Evolutionary conservation across 768 basidiomycete species (phyloP).

Genomic region (Russula abietina): DNA sequence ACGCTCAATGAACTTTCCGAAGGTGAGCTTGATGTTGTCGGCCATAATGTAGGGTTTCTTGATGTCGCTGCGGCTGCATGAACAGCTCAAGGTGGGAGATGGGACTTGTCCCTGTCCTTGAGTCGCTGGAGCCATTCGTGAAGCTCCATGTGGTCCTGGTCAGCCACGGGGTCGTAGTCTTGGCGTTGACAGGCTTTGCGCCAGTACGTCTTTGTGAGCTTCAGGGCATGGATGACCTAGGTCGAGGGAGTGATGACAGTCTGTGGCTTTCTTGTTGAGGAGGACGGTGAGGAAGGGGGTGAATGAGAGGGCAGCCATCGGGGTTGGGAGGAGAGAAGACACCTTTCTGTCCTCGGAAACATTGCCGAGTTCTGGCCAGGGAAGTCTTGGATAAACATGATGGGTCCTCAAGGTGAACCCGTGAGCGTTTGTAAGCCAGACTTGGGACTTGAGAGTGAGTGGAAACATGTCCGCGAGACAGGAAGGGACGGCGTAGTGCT

Average conservation of each 20-base stretch:
- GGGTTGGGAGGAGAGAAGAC: slow-evolving; percentile 63
- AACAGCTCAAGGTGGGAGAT: slow-evolving; percentile 83
- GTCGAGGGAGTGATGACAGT: slow-evolving; percentile 78
- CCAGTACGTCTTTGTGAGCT: slow-evolving; percentile 84
- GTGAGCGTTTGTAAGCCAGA: background rate
- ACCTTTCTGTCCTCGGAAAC: slow-evolving; percentile 82
- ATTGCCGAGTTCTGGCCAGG: slow-evolving; percentile 82
- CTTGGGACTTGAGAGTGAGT: too few relatives aligned
- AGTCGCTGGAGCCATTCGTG: slow-evolving; percentile 85
- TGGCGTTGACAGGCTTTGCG: slow-evolving; percentile 68
- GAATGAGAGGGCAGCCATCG: slow-evolving; percentile 71
- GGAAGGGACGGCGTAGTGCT: too few relatives aligned
- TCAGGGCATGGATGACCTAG: slow-evolving; percentile 70
- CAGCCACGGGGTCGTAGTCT: slow-evolving; percentile 78
- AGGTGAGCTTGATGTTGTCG: slow-evolving; percentile 69
- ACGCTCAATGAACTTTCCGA: slow-evolving; percentile 77
- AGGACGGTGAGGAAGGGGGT: slow-evolving; percentile 69
- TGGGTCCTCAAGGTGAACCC: background rate
- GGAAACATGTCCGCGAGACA: too few relatives aligned
- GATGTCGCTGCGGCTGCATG: slow-evolving; percentile 85
- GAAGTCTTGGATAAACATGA: slow-evolving; percentile 65
- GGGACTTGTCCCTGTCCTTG: slow-evolving; percentile 82
- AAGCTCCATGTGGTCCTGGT: slow-evolving; percentile 85
- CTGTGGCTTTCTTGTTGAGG: slow-evolving; percentile 68
- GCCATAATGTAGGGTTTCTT: slow-evolving; percentile 78